phyloP scores from a whole-genome alignment of 148 eudicot species.

The Vaccinium darrowii region DNA sequence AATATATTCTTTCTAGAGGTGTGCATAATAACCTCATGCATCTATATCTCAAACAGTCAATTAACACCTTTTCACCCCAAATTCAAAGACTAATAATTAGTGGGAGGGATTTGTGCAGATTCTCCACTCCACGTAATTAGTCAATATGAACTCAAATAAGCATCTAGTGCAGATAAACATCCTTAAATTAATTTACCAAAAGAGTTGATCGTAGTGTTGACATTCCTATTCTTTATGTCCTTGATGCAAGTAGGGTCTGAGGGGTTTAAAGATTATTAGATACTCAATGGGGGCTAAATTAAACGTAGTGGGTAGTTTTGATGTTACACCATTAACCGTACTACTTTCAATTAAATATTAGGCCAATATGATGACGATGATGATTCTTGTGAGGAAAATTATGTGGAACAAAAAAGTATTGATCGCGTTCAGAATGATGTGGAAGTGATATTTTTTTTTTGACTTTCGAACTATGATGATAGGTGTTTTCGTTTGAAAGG shows the following conservation, averaged over 20 bases:
- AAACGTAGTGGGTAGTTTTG: slow-evolving; percentile 16
- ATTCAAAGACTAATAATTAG: too few relatives aligned
- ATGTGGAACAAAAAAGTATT: background rate
- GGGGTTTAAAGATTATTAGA: background rate
- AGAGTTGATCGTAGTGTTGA: background rate
- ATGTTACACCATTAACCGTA: slow-evolving; percentile 12
- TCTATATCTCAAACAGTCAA: background rate
- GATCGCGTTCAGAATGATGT: background rate
- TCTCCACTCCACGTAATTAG: too few relatives aligned
- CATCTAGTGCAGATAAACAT: background rate
- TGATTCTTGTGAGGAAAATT: background rate
- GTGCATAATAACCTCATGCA: background rate
- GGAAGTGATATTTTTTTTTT: background rate
- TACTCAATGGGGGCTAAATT: background rate
- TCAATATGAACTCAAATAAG: background rate
- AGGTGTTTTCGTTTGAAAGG: background rate
- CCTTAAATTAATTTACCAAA: background rate
- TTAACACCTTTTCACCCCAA: background rate
- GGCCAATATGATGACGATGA: background rate
- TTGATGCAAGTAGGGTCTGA: slow-evolving; percentile 10
- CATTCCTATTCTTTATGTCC: background rate
- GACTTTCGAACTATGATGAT: background rate
- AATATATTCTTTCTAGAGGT: background rate
- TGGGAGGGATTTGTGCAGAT: too few relatives aligned
- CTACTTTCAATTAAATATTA: background rate